These are phyloP conservation scores for Zygosaccharomyces lentus DNA, from an alignment of 805 yeast species.

Conservation along the genomic window DNA sequence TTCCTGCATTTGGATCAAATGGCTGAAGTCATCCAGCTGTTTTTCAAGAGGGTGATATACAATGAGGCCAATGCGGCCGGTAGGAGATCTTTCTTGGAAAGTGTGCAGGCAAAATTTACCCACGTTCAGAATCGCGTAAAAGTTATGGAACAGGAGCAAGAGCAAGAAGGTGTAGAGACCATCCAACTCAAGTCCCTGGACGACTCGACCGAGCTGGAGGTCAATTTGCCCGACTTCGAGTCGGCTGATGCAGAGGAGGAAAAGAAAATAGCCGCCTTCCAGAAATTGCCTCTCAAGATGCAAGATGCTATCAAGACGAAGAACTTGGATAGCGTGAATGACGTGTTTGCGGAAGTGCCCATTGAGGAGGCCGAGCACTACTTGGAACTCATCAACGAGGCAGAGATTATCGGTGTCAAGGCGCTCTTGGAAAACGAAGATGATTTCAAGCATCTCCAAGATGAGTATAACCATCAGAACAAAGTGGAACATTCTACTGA, in stretches of 20 bases:
- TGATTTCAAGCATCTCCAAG: constrained; percentile 54
- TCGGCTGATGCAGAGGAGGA: constrained; percentile 43
- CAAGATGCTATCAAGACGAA: constrained; percentile 71
- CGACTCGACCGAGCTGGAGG: constrained; percentile 69
- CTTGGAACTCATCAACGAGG: constrained; percentile 68
- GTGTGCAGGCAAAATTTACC: constrained; percentile 64
- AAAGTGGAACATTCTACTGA: constrained; percentile 17
- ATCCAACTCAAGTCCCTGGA: constrained; percentile 88
- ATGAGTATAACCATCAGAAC: constrained; percentile 39
- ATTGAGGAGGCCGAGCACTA: constrained; percentile 76
- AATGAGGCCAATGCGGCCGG: constrained; percentile 50
- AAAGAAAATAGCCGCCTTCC: constrained; percentile 50
- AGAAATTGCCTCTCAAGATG: constrained; percentile 55
- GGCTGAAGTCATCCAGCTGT: constrained; percentile 51
- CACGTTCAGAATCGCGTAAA: constrained; percentile 78
- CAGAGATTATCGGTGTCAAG: constrained; percentile 79
- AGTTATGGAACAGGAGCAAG: constrained; percentile 53
- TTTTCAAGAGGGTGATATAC: constrained; percentile 56
- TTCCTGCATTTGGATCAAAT: constrained; percentile 34
- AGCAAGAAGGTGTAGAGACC: constrained; percentile 60
- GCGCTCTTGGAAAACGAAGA: constrained; percentile 69
- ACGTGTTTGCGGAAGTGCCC: constrained; percentile 68
- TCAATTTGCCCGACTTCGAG: constrained; percentile 61
- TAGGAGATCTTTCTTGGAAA: constrained; percentile 60
- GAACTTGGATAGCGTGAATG: constrained; percentile 72